A percentile compares a stretch with the other conserved stretches of the same genome.
These are phyloP conservation scores for Coemansia sp. DNA, from an alignment of 192 early-diverging fungal genomes.

Conservation along the genomic window DNA sequence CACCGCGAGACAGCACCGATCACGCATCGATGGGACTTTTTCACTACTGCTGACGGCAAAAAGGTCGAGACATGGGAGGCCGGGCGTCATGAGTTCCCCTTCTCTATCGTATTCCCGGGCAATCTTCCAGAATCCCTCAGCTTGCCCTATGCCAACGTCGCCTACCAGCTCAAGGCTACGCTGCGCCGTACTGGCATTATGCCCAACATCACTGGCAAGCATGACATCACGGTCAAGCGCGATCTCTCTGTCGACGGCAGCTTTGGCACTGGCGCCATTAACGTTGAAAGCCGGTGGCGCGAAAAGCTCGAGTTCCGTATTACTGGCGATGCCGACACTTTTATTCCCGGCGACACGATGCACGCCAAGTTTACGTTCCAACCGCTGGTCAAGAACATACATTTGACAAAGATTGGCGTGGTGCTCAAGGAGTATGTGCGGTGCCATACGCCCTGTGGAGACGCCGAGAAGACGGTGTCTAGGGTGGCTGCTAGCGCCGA, in stretches of 20 bases:
- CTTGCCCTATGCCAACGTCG: conserved; percentile 51
- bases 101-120: conserved; percentile 50
- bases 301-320: conserved; percentile 51
- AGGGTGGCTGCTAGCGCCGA: conserved; percentile 35
- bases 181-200: conserved; percentile 51
- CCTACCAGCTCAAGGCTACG: conserved; percentile 47
- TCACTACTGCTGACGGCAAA: conserved; percentile 40
- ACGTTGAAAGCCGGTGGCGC: conserved; percentile 53
- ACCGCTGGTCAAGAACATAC: conserved; percentile 54
- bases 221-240: conserved; percentile 41
- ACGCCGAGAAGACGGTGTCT: conserved; percentile 50
- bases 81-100: conserved; percentile 49
- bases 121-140: conserved; percentile 47
- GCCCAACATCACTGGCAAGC: conserved; percentile 33
- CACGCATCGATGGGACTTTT: conserved; percentile 50
- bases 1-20: conserved; percentile 48
- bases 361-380: conserved; percentile 40
- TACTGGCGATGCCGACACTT: conserved; percentile 38
- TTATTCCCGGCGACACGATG: conserved; percentile 42
- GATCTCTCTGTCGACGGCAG: conserved; percentile 49
- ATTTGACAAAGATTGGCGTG: conserved; percentile 36
- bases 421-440: conserved; percentile 56
- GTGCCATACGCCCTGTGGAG: conserved; percentile 45
- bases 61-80: conserved; percentile 52
- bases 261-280: conserved; percentile 50